phyloP scores from a whole-genome alignment of 2,329 filamentous ascomycete species.

The Scytalidium sp. region DNA sequence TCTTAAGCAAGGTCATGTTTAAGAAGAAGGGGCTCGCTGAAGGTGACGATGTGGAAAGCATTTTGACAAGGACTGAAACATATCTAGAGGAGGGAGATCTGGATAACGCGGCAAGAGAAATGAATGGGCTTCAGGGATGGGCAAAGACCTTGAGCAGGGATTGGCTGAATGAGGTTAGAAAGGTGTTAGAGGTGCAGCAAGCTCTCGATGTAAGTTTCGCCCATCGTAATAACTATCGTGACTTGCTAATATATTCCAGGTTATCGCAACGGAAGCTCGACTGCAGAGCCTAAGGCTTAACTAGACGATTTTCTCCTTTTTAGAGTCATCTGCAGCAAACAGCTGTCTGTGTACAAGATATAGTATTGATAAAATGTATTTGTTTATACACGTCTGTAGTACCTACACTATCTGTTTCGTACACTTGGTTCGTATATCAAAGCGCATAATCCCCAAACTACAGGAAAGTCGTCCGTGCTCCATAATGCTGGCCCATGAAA shows the following conservation, averaged over 20 bases:
- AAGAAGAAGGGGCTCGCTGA: constrained; percentile 84
- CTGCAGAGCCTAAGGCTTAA: constrained; percentile 85
- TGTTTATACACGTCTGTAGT: background rate
- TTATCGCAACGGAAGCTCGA: constrained; percentile 86
- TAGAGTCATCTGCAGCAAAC: constrained; percentile 18
- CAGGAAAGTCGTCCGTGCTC: too few relatives aligned
- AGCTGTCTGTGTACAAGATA: constrained; percentile 3
- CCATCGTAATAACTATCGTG: constrained; percentile 1
- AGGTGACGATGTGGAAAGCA: constrained; percentile 89
- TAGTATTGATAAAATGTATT: background rate
- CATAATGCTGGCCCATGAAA: too few relatives aligned
- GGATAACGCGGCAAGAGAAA: constrained; percentile 87
- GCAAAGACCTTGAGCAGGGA: constrained; percentile 92
- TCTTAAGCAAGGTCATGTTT: constrained; percentile 93
- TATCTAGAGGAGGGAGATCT: constrained; percentile 90
- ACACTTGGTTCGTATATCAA: background rate
- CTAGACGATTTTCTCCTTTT: constrained; percentile 36
- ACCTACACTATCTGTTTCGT: background rate
- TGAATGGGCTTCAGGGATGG: constrained; percentile 92
- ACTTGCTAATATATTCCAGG: constrained; percentile 43
- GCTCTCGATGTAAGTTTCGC: constrained; percentile 78
- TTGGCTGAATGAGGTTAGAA: constrained; percentile 87
- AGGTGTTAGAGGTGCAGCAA: constrained; percentile 92
- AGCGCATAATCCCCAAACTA: background rate
- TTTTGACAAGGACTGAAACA: constrained; percentile 85